A percentile compares a stretch with the other conserved stretches of the same genome.
phyloP scores from a whole-genome alignment of 1,139 yeast species.

The Magnusiomyces tetraspermus region DNA sequence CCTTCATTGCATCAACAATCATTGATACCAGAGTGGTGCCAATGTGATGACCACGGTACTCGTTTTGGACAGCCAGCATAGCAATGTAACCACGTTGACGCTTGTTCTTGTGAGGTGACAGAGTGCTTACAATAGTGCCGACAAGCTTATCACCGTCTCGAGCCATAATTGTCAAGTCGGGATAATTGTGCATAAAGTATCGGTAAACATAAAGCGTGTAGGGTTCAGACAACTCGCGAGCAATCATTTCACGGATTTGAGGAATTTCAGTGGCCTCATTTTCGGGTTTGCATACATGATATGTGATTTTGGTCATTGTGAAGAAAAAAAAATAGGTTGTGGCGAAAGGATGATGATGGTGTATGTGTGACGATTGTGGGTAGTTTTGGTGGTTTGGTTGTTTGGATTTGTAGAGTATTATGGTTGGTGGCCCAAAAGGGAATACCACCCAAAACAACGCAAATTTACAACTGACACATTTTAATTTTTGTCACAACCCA shows the following conservation, averaged over 20 bases:
- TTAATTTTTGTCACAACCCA: too few relatives aligned
- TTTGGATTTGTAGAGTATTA: too few relatives aligned
- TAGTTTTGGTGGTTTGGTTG: too few relatives aligned
- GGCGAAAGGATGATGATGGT: too few relatives aligned
- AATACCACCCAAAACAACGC: too few relatives aligned
- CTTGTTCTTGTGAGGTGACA: constrained; percentile 61
- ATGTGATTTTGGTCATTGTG: neutral
- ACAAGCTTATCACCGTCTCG: constrained; percentile 36
- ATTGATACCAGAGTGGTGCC: constrained; percentile 61
- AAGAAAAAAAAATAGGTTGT: too few relatives aligned
- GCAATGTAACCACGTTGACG: constrained; percentile 86
- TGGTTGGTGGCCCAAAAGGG: too few relatives aligned
- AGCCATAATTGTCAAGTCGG: constrained; percentile 44
- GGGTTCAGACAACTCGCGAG: constrained; percentile 59
- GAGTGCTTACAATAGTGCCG: constrained; percentile 79
- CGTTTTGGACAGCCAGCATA: constrained; percentile 77
- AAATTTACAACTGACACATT: too few relatives aligned
- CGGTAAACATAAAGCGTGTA: constrained; percentile 64
- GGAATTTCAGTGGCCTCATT: constrained; percentile 26
- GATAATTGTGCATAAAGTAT: constrained; percentile 63
- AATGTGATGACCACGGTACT: constrained; percentile 67
- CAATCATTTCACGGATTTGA: constrained; percentile 40
- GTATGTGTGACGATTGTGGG: too few relatives aligned
- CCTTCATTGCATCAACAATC: constrained; percentile 59
- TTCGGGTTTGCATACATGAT: neutral